Evolutionary conservation across 2,329 filamentous ascomycete species (phyloP), one percentile per base, ranked within the genome.

Genomic region (Coniochaeta hoffmannii): DNA sequence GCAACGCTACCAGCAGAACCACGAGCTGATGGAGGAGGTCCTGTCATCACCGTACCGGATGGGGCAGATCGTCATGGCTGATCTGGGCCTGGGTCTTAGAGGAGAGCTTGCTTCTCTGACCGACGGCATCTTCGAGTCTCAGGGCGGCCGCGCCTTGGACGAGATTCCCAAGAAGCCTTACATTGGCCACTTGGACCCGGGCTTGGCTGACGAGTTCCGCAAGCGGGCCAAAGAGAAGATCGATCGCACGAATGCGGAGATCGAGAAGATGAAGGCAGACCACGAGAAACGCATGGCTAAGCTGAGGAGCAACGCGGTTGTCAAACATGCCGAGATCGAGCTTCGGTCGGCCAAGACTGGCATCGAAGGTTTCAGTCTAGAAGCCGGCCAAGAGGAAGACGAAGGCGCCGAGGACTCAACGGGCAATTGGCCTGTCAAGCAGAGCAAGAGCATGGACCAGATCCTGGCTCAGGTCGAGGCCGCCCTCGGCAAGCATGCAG

Each of bases 21-120:
- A 99, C 65, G 90, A 96, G 69, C 97, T 93, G 94, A 96, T 99
- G 90, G 94, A 97, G 66, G 93, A 99, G 71, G 86, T 99, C 28
- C 82, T 97, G 54, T 90, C 89, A 1, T 97, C 93, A 1, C 90
- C 92, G 0, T 97, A 96, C 67, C 80, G 88, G 24, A 88, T 93
- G 59, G 82, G 81, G 52, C 90, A 95, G 67, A 96, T 99, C 56
- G 83, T 87, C 9, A 91, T 93, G 0, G 84, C 91, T 2, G 92
- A 96, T 67, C 81, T 97, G 32, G 91, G 91, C 1, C 76, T 97
- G 10, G 94, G 94, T 4, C 80, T 88, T 53, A 89, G 86, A 70
- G 94, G 94, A 35, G 88, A 92, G 69, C 77, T 99, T 19, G 85
- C 89, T 24, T 79, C 82, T 0, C 74, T 97, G 54, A 97, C 94